phyloP scores from a whole-genome alignment of 305 asterid species.

The Vinca major region DNA sequence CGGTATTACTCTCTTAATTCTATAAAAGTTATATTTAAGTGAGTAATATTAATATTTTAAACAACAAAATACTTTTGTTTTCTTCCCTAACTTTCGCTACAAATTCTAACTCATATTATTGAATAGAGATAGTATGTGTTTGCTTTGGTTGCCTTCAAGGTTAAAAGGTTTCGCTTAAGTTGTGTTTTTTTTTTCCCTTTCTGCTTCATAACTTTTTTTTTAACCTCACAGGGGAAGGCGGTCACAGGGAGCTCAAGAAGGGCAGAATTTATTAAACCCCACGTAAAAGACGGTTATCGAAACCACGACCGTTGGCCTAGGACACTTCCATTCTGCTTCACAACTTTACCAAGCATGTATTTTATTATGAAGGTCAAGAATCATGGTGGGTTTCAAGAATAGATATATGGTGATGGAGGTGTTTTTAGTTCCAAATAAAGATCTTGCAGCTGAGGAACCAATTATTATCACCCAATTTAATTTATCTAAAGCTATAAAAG shows the following conservation, averaged over 20 bases:
- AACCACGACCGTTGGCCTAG: too few relatives aligned
- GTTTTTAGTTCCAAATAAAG: slow-evolving; percentile 69
- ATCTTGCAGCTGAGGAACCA: slow-evolving; percentile 45
- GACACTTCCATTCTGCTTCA: slow-evolving; percentile 6
- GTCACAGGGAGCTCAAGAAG: too few relatives aligned
- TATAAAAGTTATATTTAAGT: too few relatives aligned
- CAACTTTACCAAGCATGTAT: slow-evolving; percentile 7
- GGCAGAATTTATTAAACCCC: too few relatives aligned
- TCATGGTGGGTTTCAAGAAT: slow-evolving; percentile 85
- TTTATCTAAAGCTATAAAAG: slow-evolving; percentile 51
- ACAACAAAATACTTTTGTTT: not conserved
- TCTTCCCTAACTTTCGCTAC: too few relatives aligned
- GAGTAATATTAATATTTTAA: too few relatives aligned
- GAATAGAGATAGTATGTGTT: not conserved
- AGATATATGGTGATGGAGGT: slow-evolving; percentile 85
- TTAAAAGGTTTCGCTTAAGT: not conserved
- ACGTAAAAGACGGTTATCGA: too few relatives aligned
- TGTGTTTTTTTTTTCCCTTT: not conserved
- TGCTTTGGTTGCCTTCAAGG: not conserved
- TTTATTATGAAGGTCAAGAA: slow-evolving; percentile 18
- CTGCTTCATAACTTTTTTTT: too few relatives aligned
- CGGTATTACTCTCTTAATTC: not conserved
- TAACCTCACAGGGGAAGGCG: too few relatives aligned
- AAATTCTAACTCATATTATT: too few relatives aligned
- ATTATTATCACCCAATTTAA: slow-evolving; percentile 55